Conservation (phyloP, 257 asterid species). For the Thymus mandschuricus region DNA sequence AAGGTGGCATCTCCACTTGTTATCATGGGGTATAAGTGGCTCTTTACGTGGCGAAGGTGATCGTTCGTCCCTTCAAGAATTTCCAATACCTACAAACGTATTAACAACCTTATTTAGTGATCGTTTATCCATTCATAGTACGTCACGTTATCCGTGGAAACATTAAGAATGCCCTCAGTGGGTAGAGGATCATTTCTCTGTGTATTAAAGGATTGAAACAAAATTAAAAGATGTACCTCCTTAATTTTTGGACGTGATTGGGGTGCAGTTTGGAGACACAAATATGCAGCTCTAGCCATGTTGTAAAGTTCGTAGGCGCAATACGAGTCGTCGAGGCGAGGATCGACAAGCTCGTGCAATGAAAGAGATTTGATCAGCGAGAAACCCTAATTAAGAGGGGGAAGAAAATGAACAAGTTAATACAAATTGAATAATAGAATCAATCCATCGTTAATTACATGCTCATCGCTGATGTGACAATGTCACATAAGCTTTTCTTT, state of each 20-base stretch:
- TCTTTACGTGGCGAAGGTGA: conserved; percentile 52
- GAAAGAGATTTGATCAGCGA: conserved; percentile 58
- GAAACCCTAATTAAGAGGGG: conserved; percentile 44
- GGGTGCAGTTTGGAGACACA: conserved; percentile 64
- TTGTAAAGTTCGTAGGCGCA: conserved; percentile 61
- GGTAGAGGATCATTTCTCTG: too few species aligned
- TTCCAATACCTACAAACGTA: conserved; percentile 49
- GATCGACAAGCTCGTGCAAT: conserved; percentile 66
- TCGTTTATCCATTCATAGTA: too few species aligned
- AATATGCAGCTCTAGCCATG: conserved; percentile 66
- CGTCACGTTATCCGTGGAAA: too few species aligned
- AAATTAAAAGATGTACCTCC: conserved; percentile 49
- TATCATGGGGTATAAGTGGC: conserved; percentile 55
- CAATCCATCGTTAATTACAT: too few species aligned
- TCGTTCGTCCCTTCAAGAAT: conserved; percentile 69
- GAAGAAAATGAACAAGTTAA: too few species aligned
- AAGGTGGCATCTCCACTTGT: conserved; percentile 33
- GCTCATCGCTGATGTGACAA: too few species aligned
- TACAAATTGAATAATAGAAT: too few species aligned
- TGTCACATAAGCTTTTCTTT: too few species aligned
- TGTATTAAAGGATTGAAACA: too few species aligned
- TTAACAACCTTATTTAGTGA: not conserved
- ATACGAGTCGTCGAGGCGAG: conserved; percentile 57
- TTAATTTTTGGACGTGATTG: conserved; percentile 62
- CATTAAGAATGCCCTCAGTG: too few species aligned